Conservation (phyloP, 202 grass and related monocot species). For the Digitaria exilis region DNA sequence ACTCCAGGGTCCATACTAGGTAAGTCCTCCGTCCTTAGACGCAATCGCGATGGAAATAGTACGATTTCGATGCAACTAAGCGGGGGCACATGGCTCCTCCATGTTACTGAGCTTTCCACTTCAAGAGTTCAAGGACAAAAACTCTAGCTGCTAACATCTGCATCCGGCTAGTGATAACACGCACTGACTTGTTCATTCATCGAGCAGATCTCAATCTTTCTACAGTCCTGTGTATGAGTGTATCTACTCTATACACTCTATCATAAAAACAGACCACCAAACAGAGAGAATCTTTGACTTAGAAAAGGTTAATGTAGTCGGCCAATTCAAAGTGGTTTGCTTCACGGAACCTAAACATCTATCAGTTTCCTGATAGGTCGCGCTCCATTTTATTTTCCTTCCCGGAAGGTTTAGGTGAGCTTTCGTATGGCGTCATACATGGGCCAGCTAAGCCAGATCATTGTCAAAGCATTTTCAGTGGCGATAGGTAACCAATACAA, state of each 20-base stretch:
- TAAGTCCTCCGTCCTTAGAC: slow-evolving; percentile 7
- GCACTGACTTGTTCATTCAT: neutral
- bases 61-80: neutral
- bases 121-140: neutral
- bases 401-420: slow-evolving; percentile 21
- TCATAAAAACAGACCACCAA: neutral
- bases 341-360: slow-evolving; percentile 41
- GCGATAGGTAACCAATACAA: slow-evolving; percentile 32
- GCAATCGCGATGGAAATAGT: neutral
- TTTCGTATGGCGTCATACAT: slow-evolving; percentile 43
- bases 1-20: neutral
- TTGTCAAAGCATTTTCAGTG: neutral
- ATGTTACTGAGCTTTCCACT: neutral
- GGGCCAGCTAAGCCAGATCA: slow-evolving; percentile 26
- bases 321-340: slow-evolving; percentile 36
- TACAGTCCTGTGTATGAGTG: no score
- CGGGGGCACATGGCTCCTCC: neutral
- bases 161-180: neutral
- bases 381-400: neutral
- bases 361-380: slow-evolving; percentile 12
- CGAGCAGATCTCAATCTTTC: neutral
- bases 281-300: slow-evolving; percentile 20
- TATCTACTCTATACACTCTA: neutral
- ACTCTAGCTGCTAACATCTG: neutral
- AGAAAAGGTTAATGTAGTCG: neutral